Percentiles rank a stretch among this genome's conserved stretches.
Conservation (phyloP, 805 yeast species). For the Pichia rugopelliculosa region DNA sequence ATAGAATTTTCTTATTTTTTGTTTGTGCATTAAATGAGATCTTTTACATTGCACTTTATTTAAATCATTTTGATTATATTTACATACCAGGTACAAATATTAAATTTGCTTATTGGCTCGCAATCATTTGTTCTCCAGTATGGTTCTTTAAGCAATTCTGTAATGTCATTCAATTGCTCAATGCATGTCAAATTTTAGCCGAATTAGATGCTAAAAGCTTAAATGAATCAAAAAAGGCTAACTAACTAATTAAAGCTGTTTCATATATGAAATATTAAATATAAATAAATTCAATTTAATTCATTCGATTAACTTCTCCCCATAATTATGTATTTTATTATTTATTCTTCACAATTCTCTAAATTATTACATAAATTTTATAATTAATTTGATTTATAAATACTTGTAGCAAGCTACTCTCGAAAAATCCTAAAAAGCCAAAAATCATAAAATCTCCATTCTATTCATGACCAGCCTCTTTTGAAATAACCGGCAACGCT, state of each 20-base stretch:
- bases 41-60: conserved; percentile 83
- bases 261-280: background rate
- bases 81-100: conserved; percentile 33
- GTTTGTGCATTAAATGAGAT: conserved; percentile 93
- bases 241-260: background rate
- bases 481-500: too few relatives aligned
- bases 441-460: too few relatives aligned
- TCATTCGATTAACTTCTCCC: background rate
- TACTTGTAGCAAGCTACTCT: background rate
- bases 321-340: background rate
- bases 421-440: too few relatives aligned
- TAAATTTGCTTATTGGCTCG: conserved; percentile 28
- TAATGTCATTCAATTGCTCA: conserved; percentile 78
- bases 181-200: conserved; percentile 80
- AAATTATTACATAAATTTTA: background rate
- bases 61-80: conserved; percentile 53
- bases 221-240: conserved; percentile 8
- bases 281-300: background rate
- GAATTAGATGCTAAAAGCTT: conserved; percentile 56
- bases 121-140: conserved; percentile 64
- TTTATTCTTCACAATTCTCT: background rate
- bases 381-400: background rate
- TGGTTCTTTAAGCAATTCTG: conserved; percentile 88
- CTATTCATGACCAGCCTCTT: too few relatives aligned
- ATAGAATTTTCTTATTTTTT: conserved; percentile 71